phyloP scores from a whole-genome alignment of 2,329 filamentous ascomycete species.

The Aspergillus sp. region DNA sequence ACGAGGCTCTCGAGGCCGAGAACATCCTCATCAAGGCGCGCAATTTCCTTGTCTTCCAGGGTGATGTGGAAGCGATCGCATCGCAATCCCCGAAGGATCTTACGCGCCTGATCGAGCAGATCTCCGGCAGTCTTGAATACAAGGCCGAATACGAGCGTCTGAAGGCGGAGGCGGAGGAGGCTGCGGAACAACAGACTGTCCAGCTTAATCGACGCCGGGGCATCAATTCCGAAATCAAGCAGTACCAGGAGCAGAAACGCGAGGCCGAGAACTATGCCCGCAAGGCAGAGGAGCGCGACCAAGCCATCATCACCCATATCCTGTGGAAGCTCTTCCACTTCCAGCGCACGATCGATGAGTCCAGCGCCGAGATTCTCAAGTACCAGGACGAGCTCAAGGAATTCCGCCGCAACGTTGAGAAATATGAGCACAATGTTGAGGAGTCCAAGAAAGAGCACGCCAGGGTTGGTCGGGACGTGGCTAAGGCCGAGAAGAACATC shows the following conservation, averaged over 20 bases:
- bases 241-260: conserved; percentile 94
- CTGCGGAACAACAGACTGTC: conserved; percentile 82
- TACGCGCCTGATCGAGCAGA: conserved; percentile 92
- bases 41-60: conserved; percentile 98
- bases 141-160: conserved; percentile 90
- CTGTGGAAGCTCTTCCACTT: conserved; percentile 97
- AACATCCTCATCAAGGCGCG: conserved; percentile 97
- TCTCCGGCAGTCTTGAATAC: conserved; percentile 91
- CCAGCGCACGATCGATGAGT: conserved; percentile 89
- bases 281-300: conserved; percentile 86
- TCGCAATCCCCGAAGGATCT: conserved; percentile 92
- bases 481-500: conserved; percentile 80
- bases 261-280: conserved; percentile 92
- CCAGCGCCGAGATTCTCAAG: conserved; percentile 83
- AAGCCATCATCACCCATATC: conserved; percentile 88
- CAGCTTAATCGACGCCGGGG: conserved; percentile 86
- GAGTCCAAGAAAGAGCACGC: conserved; percentile 81
- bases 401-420: conserved; percentile 80
- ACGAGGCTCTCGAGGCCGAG: conserved; percentile 84
- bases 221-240: conserved; percentile 97
- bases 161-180: conserved; percentile 82
- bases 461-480: conserved; percentile 71
- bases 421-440: conserved; percentile 77
- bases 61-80: conserved; percentile 95
- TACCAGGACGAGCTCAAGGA: conserved; percentile 96